A percentile compares a stretch with the other conserved stretches of the same genome.
phyloP scores from a whole-genome alignment of 2,329 filamentous ascomycete genomes.

The Pseudogymnoascus sp. region DNA sequence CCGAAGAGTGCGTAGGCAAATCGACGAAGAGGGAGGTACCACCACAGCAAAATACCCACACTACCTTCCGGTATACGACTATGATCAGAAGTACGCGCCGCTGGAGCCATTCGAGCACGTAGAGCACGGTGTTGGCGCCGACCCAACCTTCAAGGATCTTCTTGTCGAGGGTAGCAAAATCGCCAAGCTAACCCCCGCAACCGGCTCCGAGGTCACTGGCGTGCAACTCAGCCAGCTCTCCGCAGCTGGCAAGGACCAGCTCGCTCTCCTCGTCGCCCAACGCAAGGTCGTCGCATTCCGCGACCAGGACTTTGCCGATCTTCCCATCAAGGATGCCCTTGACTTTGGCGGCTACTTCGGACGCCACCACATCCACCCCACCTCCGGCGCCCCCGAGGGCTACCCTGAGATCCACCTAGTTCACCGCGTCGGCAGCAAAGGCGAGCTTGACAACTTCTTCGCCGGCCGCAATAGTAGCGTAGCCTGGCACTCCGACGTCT shows the following conservation, averaged over 20 bases:
- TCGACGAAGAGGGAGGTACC: slow-evolving; percentile 20
- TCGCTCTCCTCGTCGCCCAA: slow-evolving; percentile 66
- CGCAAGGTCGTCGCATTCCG: slow-evolving; percentile 74
- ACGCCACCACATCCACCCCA: slow-evolving; percentile 72
- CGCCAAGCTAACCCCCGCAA: slow-evolving; percentile 60
- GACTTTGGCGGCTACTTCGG: slow-evolving; percentile 69
- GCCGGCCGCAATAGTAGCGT: slow-evolving; percentile 66
- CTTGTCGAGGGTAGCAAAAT: slow-evolving; percentile 44
- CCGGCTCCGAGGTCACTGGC: slow-evolving; percentile 62
- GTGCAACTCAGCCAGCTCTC: slow-evolving; percentile 62
- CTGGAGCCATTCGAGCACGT: slow-evolving; percentile 61
- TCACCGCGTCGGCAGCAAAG: slow-evolving; percentile 60
- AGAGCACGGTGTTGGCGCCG: slow-evolving; percentile 68
- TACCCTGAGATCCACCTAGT: slow-evolving; percentile 71
- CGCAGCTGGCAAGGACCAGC: slow-evolving; percentile 63
- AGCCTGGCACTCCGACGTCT: slow-evolving; percentile 84
- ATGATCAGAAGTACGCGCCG: slow-evolving; percentile 54
- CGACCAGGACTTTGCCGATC: slow-evolving; percentile 61
- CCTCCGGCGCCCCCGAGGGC: slow-evolving; percentile 64
- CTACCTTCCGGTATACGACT: slow-evolving; percentile 65
- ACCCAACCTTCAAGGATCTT: slow-evolving; percentile 59
- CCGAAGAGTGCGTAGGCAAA: slow-evolving; percentile 18
- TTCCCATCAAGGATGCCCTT: slow-evolving; percentile 61
- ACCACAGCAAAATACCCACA: slow-evolving; percentile 48
- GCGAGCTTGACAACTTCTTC: slow-evolving; percentile 52